Base-by-base conservation (phyloP, 2,329 filamentous ascomycete species). In the Parafenestella ontariensis region DNA sequence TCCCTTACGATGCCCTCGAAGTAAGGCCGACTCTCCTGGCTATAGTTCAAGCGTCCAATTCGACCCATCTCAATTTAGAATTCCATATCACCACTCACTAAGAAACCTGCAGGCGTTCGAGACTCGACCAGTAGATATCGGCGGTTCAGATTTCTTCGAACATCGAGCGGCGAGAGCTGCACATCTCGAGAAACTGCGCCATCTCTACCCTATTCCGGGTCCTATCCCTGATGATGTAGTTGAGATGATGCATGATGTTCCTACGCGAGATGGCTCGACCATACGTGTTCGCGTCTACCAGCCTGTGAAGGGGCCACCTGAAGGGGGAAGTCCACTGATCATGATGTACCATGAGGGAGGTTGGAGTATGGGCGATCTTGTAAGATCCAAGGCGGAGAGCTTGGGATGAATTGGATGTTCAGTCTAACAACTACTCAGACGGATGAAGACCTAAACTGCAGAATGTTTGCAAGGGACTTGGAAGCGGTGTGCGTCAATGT, bases 401-500 rank as follows among this genome's bases (percentile, higher is more conserved):
- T 3, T 11, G 8, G 8, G 8, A 31, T 31, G 1, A 9, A 3
- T 10, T 31, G 2, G 7, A 13, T 13, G 11, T 3, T 9, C 28
- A 10, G 3, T 7, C 28, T 31, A 31, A 31, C 28, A 31, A 3
- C 11, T 13, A 3, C 1, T 3, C 17, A 34, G 2, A 74, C 75
- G 13, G 76, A 74, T 18, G 79, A 81, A 51, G 77, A 79, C 53
- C 44, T 72, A 11, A 73, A 77, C 18, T 80, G 77, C 54, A 69
- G 78, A 8, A 67, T 72, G 54, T 73, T 81, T 48, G 68, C 70
- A 1, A 53, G 65, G 8, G 70, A 77, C 24, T 53, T 78, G 18
- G 69, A 73, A 0, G 68, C 77, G 23, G 74, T 82, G 0, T 79
- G 79, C 15, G 71, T 84, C 7, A 81, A 80, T 52, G 75, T 83